These are phyloP conservation scores for Oryza meridionalis DNA, from an alignment of 176 grass and related monocot species.

Conservation along the genomic window DNA sequence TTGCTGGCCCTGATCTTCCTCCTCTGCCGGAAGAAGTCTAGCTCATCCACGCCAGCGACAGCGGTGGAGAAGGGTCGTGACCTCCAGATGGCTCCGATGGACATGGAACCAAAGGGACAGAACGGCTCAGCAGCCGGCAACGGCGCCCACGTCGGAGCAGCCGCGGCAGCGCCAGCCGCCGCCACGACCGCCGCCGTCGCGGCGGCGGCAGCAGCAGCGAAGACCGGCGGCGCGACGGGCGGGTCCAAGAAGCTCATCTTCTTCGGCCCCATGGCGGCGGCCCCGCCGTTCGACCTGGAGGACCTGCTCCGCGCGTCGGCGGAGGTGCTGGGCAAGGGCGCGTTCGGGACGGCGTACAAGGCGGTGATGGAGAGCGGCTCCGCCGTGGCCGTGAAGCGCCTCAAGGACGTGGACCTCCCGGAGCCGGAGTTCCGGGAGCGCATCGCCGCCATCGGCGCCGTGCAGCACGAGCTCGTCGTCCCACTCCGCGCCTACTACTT, in stretches of 20 bases:
- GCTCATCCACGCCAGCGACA: constrained; percentile 34
- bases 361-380: constrained; percentile 88
- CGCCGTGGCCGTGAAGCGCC: constrained; percentile 85
- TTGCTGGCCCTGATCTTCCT: constrained; percentile 64
- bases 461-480: constrained; percentile 90
- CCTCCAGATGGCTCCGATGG: constrained; percentile 45
- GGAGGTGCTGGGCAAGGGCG: constrained; percentile 92
- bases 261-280: constrained; percentile 57
- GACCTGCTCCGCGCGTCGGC: constrained; percentile 83
- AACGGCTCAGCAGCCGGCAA: constrained; percentile 36
- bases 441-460: constrained; percentile 74
- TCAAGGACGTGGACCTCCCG: constrained; percentile 90
- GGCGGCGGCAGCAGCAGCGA: constrained; percentile 19
- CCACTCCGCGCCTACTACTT: constrained; percentile 92
- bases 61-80: constrained; percentile 53
- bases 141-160: neutral
- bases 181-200: neutral
- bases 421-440: constrained; percentile 91
- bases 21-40: constrained; percentile 62
- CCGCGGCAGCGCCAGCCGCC: constrained; percentile 22
- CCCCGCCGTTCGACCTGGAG: constrained; percentile 83
- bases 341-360: constrained; percentile 99
- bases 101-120: constrained; percentile 50
- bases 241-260: constrained; percentile 79
- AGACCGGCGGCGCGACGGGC: constrained; percentile 29